These are phyloP conservation scores for Aspergillus ibericus DNA, from an alignment of 2,329 filamentous ascomycete genomes.

Conservation along the genomic window DNA sequence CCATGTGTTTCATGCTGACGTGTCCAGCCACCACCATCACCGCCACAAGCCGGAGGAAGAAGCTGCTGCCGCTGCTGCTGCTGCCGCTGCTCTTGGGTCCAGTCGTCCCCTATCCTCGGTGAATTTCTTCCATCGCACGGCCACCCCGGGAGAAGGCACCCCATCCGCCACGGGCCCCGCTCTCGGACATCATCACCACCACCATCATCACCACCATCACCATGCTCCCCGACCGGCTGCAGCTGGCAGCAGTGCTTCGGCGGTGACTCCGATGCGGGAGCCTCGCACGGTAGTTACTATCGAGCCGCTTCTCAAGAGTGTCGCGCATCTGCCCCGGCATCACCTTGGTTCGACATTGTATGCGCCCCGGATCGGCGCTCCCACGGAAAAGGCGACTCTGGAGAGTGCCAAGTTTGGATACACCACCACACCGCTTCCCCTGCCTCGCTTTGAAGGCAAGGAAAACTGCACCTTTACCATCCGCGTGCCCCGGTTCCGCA, in stretches of 20 bases:
- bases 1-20: constrained; percentile 17
- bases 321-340: constrained; percentile 68
- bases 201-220: constrained; percentile 31
- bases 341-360: constrained; percentile 88
- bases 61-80: constrained; percentile 12
- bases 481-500: constrained; percentile 77
- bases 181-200: constrained; percentile 41
- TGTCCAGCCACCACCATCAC: constrained; percentile 52
- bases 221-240: constrained; percentile 31
- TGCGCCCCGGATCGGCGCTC: constrained; percentile 61
- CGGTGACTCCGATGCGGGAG: constrained; percentile 51
- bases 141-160: constrained; percentile 29
- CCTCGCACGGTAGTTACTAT: constrained; percentile 67
- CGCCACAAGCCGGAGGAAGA: constrained; percentile 56
- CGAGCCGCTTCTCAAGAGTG: constrained; percentile 68
- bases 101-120: constrained; percentile 29
- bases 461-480: constrained; percentile 90
- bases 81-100: constrained; percentile 21
- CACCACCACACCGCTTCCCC: constrained; percentile 63
- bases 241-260: constrained; percentile 19
- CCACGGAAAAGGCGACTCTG: constrained; percentile 40
- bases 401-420: constrained; percentile 59
- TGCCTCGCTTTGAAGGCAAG: constrained; percentile 74
- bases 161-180: constrained; percentile 12
- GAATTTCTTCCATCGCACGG: constrained; percentile 31